These are phyloP conservation scores for Mimosa bimucronata DNA, from an alignment of 306 rosid genomes.

Conservation along the genomic window DNA sequence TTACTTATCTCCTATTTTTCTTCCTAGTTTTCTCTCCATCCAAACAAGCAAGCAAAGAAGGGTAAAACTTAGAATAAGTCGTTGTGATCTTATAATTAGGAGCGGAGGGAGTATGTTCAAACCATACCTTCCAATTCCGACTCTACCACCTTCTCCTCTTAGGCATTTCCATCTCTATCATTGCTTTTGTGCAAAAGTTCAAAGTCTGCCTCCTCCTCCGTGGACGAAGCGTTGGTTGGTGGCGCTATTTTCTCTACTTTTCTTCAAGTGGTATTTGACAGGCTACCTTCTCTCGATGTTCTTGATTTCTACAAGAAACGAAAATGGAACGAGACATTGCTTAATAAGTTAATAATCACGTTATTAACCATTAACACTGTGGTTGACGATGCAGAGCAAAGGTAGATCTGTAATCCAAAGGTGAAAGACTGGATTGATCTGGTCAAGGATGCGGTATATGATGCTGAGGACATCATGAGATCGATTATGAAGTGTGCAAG, in stretches of 20 bases:
- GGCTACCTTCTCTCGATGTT: constrained; percentile 21
- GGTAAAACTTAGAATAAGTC: no score
- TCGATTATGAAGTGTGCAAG: background rate
- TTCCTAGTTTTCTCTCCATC: no score
- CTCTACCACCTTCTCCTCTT: no score
- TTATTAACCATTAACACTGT: background rate
- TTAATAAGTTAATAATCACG: constrained; percentile 10
- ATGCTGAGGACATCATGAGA: constrained; percentile 19
- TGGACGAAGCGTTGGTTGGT: constrained; percentile 18
- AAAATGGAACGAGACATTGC: background rate
- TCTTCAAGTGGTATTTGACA: constrained; percentile 28
- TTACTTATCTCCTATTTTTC: no score
- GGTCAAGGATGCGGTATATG: constrained; percentile 15
- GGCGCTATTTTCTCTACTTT: constrained; percentile 36
- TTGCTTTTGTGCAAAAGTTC: no score
- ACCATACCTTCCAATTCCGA: no score
- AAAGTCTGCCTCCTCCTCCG: background rate
- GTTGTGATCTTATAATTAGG: no score
- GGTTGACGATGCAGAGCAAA: constrained; percentile 37
- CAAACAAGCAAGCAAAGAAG: no score
- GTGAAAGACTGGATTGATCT: constrained; percentile 24
- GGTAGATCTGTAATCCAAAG: background rate
- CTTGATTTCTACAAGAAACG: background rate
- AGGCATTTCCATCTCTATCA: no score
- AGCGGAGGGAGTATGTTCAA: no score